A percentile compares a stretch with the other conserved stretches of the same genome.
Evolutionary conservation across 2,329 filamentous ascomycete species (phyloP).

Genomic region (Phialemoniopsis sp.): DNA sequence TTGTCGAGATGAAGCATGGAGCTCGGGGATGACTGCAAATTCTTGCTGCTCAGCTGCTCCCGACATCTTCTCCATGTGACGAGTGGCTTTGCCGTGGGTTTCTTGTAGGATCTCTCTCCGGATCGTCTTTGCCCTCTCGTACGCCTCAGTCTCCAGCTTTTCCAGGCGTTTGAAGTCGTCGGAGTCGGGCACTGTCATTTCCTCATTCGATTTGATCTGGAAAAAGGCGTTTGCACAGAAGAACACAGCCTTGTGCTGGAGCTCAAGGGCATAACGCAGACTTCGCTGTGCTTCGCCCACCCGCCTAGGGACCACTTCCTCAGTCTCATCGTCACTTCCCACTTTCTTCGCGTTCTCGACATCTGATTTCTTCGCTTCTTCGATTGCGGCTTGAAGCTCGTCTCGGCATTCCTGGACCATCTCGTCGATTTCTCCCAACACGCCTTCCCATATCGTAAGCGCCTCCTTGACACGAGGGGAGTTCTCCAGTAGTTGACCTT

Average conservation of each 20-base stretch:
- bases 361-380: constrained; percentile 23
- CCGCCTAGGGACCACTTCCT: constrained; percentile 24
- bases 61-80: constrained; percentile 59
- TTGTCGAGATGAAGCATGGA: constrained; percentile 44
- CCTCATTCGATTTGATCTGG: constrained; percentile 71
- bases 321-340: constrained; percentile 19
- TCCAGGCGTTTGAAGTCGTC: constrained; percentile 64
- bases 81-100: constrained; percentile 51
- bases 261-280: constrained; percentile 69
- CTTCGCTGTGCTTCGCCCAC: constrained; percentile 58
- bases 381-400: constrained; percentile 50
- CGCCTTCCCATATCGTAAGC: constrained; percentile 63
- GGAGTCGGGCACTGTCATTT: constrained; percentile 61
- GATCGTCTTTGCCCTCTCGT: constrained; percentile 73
- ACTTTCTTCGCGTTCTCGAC: constrained; percentile 19
- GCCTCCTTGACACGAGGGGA: constrained; percentile 64
- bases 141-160: constrained; percentile 65
- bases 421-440: constrained; percentile 39
- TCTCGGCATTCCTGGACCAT: constrained; percentile 62
- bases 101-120: constrained; percentile 74
- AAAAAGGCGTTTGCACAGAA: constrained; percentile 81
- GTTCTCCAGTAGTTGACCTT: constrained; percentile 78
- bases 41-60: constrained; percentile 45
- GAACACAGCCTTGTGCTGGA: constrained; percentile 79
- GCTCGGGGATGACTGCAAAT: constrained; percentile 61